Conservation (phyloP, 495 filamentous ascomycete genomes). For the Lophiostoma macrostomum region DNA sequence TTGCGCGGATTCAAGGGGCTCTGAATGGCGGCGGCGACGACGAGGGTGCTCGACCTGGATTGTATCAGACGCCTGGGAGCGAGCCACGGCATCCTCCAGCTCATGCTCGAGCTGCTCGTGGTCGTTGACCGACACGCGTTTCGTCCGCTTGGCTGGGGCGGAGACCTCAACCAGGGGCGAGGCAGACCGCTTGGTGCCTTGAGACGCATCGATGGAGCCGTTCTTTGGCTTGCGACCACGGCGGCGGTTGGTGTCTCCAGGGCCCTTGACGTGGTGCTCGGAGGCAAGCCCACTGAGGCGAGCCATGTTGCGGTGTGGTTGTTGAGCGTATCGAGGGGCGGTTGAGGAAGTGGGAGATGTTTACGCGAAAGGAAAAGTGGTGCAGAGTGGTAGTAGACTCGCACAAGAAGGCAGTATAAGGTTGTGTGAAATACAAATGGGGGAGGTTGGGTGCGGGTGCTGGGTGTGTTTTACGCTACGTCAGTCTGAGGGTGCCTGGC, state of each 20-base stretch:
- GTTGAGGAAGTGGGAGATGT: neutral
- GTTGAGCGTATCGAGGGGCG: neutral
- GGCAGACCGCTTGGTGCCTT: constrained; percentile 9
- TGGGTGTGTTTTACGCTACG: constrained; percentile 15
- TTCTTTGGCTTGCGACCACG: constrained; percentile 5
- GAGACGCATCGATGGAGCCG: constrained; percentile 2
- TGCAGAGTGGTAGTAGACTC: neutral
- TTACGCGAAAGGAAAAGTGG: constrained; percentile 1
- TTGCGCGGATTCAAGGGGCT: constrained; percentile 2
- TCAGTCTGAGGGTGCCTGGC: constrained; percentile 1
- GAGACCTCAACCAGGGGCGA: constrained; percentile 7
- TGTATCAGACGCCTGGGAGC: constrained; percentile 4
- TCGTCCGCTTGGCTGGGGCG: constrained; percentile 1
- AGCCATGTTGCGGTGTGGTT: constrained; percentile 7
- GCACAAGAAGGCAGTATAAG: no score
- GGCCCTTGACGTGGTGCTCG: constrained; percentile 28
- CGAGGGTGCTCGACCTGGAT: neutral
- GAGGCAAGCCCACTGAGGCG: constrained; percentile 14
- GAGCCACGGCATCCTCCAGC: constrained; percentile 15
- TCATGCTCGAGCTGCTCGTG: constrained; percentile 24
- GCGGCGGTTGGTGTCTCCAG: constrained; percentile 19
- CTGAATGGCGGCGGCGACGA: constrained; percentile 16
- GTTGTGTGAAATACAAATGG: neutral
- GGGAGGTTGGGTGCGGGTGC: constrained; percentile 7
- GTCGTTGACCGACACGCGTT: constrained; percentile 23